Conservation (phyloP, 257 asterid genomes). For the Voacanga thouarsii region DNA sequence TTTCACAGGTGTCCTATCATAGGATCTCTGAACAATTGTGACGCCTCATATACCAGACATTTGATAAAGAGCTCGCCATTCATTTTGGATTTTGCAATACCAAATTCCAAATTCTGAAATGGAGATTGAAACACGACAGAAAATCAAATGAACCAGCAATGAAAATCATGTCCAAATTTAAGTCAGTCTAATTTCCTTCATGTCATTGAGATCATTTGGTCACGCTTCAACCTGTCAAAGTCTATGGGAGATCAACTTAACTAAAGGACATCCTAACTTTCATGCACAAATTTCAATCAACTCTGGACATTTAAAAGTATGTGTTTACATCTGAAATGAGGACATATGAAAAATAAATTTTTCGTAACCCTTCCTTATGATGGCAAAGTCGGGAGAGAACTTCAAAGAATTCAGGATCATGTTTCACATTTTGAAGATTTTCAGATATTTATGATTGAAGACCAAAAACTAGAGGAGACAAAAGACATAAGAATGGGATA, state of each 20-base stretch:
- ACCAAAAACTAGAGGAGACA: neutral
- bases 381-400: neutral
- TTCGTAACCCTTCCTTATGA: neutral
- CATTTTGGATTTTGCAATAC: neutral
- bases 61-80: slow-evolving; percentile 71
- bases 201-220: too few relatives aligned
- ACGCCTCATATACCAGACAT: slow-evolving; percentile 77
- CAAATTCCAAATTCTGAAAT: neutral
- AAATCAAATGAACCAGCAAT: neutral
- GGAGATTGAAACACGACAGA: neutral
- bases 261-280: neutral
- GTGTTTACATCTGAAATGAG: neutral
- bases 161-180: neutral
- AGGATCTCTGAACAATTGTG: slow-evolving; percentile 85
- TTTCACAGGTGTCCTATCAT: too few relatives aligned
- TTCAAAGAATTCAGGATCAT: neutral
- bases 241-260: neutral
- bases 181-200: neutral
- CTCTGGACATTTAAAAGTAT: neutral
- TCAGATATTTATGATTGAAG: neutral
- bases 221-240: neutral
- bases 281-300: neutral
- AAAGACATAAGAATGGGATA: too few relatives aligned
- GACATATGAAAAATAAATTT: neutral
- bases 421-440: neutral